Base-by-base conservation (phyloP, 1,139 yeast genomes). In the Saccharomyces hybrid region DNA sequence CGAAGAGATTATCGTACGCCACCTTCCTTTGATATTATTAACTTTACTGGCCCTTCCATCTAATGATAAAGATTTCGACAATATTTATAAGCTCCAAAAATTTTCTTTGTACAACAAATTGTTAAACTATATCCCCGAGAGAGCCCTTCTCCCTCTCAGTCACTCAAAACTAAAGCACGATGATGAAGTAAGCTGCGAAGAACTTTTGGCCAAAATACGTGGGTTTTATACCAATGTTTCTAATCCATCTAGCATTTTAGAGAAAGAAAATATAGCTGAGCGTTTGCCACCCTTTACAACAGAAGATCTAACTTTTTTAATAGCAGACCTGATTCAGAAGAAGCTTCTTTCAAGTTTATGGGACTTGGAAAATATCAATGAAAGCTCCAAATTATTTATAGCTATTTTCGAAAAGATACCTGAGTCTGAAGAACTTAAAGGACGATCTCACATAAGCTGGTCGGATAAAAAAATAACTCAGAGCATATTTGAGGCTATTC, bases 1-100 rank as follows among this genome's bases (percentile, higher is more conserved):
- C 60, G 97, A 89, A 60, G 97, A 89, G 60, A 88, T 88, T 86
- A 71, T 84, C n/a, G 74, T 81, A 0, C 76, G 78, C 14, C 97
- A 91, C 66, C 73, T 87, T 3, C 97, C 97, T 0, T 71, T 88
- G 53, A 78, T 87, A 1, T 68, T 89, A 1, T 61, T 88, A 19
- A 73, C 80, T 0, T 59, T 80, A 3, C 60, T 82, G 28, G 59
- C 72, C 25, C 68, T 48, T 27, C 56, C 56, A 8, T 50, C 25
- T 9, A 14, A 26, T 19, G 53, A 54, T 27, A 23, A 47, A 9
- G 31, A 48, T 11, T 42, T 32, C 23, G 49, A 46, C 7, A 48
- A 47, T 28, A 52, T 51, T 29, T 16, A 46, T 3, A 49, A 47
- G n/a, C 19, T 38, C 7, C 50, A 51, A 19, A 26, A 25, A 27